Evolutionary conservation across 306 rosid species (phyloP), one percentile per base, ranked within the genome.

Genomic region (Castanea sativa): DNA sequence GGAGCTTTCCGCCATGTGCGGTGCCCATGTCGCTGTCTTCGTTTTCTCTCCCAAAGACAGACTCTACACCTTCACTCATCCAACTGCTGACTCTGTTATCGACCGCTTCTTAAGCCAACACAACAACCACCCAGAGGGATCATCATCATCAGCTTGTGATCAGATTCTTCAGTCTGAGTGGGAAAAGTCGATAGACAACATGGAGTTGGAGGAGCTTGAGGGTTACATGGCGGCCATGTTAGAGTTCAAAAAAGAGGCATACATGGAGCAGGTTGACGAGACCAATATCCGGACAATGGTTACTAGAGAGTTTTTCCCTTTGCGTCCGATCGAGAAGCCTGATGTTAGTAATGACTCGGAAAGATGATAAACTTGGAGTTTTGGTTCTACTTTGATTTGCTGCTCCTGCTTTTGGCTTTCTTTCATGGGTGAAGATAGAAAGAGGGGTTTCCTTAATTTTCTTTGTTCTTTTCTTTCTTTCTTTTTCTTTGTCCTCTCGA

Each of bases 131-230:
- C 45, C 3, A 41, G 45, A 41, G 45, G 45, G 45, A 41, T 41
- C 45, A 41, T 41, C 45, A 41, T 41, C 45, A 41, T 41, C 45
- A 41, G 45, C 11, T 41, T 41, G 45, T 41, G 45, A 41, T 41
- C 45, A 41, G 12, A 41, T 41, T 41, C 45, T 41, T 8, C 45
- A 20, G 19, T 55, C 6, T 7, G 81, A 84, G 86, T 88, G 83
- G 87, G 29, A 69, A 2, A 4, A 5, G 0, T 0, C 79, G 2
- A 18, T 72, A 16, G 81, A 77, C 2, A 69, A 71, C 0, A 88
- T 85, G 85, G 23, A 10, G 18, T 51, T 85, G 79, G 80, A 81
- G 20, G 64, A 71, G 21, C 63, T 83, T 4, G 49, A 71, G 41
- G 7, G 30, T 41, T 80, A 80, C 58, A 85, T 69, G 81, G 18